Percentiles rank a stretch among this genome's conserved stretches.
Evolutionary conservation across 2,329 filamentous ascomycete genomes (phyloP).

Genomic region (Penicillium glabrum): DNA sequence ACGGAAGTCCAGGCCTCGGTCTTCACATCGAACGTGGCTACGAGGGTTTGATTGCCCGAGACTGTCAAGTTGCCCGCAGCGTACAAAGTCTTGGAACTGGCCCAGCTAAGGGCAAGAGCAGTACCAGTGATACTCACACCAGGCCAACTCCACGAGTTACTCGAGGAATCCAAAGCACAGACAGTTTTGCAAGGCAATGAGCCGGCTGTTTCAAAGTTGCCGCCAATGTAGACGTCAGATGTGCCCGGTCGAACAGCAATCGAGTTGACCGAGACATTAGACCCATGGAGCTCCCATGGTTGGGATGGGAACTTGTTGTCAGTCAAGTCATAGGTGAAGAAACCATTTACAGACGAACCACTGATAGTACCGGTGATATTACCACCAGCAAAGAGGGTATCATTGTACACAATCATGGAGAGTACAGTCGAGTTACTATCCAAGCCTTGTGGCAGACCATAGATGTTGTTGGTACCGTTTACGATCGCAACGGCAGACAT

Average conservation of each 20-base stretch:
- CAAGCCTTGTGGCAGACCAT: slow-evolving; percentile 65
- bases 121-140: slow-evolving; percentile 70
- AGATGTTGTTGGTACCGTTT: slow-evolving; percentile 70
- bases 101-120: slow-evolving; percentile 74
- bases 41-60: slow-evolving; percentile 62
- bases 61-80: slow-evolving; percentile 75
- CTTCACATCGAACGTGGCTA: slow-evolving; percentile 73
- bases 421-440: slow-evolving; percentile 72
- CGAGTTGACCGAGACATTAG: slow-evolving; percentile 69
- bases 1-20: slow-evolving; percentile 62
- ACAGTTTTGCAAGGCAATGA: slow-evolving; percentile 78
- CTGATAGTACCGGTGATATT: slow-evolving; percentile 68
- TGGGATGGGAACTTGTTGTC: slow-evolving; percentile 65
- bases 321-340: slow-evolving; percentile 76
- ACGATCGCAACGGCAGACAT: slow-evolving; percentile 82
- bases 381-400: slow-evolving; percentile 79
- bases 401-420: slow-evolving; percentile 65
- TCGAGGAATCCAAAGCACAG: slow-evolving; percentile 72
- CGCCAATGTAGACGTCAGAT: slow-evolving; percentile 79
- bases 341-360: slow-evolving; percentile 64
- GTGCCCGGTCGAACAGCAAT: slow-evolving; percentile 71
- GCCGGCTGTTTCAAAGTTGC: slow-evolving; percentile 79
- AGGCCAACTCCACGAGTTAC: slow-evolving; percentile 76
- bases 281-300: slow-evolving; percentile 72
- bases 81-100: slow-evolving; percentile 67